Percentiles rank a stretch among this genome's conserved stretches.
Evolutionary conservation across 495 filamentous ascomycete genomes (phyloP).

Genomic region (Aspergillus affinis): DNA sequence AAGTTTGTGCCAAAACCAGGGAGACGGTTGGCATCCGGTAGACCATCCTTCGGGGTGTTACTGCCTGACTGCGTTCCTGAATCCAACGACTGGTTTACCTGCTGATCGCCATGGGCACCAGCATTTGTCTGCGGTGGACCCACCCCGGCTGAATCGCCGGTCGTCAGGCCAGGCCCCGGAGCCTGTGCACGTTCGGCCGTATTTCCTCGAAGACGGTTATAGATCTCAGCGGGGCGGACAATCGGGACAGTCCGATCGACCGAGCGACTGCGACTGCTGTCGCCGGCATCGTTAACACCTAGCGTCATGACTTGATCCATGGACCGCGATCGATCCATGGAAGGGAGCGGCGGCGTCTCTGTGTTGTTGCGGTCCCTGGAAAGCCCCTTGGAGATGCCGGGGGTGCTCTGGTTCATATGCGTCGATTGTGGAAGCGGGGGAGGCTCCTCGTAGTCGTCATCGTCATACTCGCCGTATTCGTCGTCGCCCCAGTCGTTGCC

Average conservation of each 20-base stretch:
- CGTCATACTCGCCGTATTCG: slow-evolving; percentile 74
- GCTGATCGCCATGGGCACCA: slow-evolving; percentile 4
- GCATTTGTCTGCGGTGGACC: slow-evolving; percentile 17
- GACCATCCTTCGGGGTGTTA: slow-evolving; percentile 22
- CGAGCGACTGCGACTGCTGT: slow-evolving; percentile 52
- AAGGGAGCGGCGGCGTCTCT: slow-evolving; percentile 24
- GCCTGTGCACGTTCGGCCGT: slow-evolving; percentile 54
- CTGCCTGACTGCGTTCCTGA: slow-evolving; percentile 6
- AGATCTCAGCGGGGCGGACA: slow-evolving; percentile 76
- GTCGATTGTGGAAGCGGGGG: slow-evolving; percentile 46
- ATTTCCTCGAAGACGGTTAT: slow-evolving; percentile 70
- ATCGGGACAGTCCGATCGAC: slow-evolving; percentile 47
- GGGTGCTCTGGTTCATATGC: slow-evolving; percentile 36
- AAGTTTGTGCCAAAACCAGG: slow-evolving; percentile 61
- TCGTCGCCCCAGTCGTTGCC: slow-evolving; percentile 93
- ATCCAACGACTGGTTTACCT: slow-evolving; percentile 2
- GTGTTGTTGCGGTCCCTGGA: not conserved
- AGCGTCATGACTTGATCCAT: slow-evolving; percentile 25
- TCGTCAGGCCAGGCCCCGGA: slow-evolving; percentile 42
- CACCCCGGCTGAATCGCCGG: not conserved
- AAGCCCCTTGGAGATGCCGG: slow-evolving; percentile 16
- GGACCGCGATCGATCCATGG: slow-evolving; percentile 43
- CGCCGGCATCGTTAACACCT: slow-evolving; percentile 14
- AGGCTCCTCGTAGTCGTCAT: slow-evolving; percentile 38
- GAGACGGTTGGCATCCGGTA: slow-evolving; percentile 65